Base-by-base conservation (phyloP, 2,329 filamentous ascomycete genomes). In the Clarireedia monteithiana region DNA sequence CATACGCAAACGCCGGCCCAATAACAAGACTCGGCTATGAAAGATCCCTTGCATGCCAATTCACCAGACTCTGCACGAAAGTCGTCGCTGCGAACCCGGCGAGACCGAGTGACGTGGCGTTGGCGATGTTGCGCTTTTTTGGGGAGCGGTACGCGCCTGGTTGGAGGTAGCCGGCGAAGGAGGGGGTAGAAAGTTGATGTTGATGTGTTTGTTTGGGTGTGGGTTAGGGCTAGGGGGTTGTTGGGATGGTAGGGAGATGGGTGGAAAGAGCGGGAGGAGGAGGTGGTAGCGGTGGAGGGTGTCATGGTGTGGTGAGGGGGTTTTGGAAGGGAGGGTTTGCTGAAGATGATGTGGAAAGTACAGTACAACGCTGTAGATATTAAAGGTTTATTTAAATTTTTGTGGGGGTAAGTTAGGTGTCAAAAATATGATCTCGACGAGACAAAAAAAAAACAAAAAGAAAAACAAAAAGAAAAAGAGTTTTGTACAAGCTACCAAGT, bases 81-180 rank as follows among this genome's bases (percentile, higher is more conserved):
- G 81, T 84, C 47, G 81, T 84, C 61, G 84, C 70, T 44, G 81
- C 81, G 73, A 84, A 84, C 67, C 78, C 81, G 57, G 70, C 74
- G 56, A 84, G 72, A 59, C 81, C 81, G 39, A 84, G 71, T 50
- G 80, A 81, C 52, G 78, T 80, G 6, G 81, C 81, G 66, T 84
- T 84, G 67, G 72, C 81, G 65, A 83, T 75, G 67, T 80, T 77
- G 65, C 77, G 76, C 20, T 69, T 61, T 59, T 75, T 73, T 61
- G 76, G 75, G 12, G 74, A 70, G 63, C 75, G 76, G 72, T 81
- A 82, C 54, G 79, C 73, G 74, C 79, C 79, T 30, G 79, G 79
- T 69, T 83, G 78, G 70, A 81, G 78, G 63, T 79, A 77, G 72
- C 79, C 78, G 62, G 78, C 80, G 63, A 81, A 82, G 58, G 80